A percentile compares a stretch with the other conserved stretches of the same genome.
These are phyloP conservation scores for Phalaenopsis equestris DNA, from an alignment of 106 monocot genomes.

Conservation along the genomic window DNA sequence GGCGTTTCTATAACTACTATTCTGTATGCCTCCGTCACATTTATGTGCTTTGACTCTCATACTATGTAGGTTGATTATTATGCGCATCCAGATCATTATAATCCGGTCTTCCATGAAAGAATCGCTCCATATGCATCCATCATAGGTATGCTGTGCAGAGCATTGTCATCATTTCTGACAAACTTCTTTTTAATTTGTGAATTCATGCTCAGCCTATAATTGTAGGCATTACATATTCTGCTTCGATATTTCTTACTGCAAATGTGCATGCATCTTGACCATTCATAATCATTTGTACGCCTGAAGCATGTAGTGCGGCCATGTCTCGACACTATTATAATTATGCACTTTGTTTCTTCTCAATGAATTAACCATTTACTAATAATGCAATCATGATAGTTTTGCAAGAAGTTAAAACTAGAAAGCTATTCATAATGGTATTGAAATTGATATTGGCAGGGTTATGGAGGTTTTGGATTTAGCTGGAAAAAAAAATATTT, in stretches of 20 bases:
- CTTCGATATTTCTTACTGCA: not conserved
- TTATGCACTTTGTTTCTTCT: too few species aligned
- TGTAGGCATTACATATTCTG: not conserved
- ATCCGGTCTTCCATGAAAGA: slow-evolving; percentile 82
- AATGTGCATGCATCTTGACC: not conserved
- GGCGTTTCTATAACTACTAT: not conserved
- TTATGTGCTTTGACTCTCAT: not conserved
- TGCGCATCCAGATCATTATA: slow-evolving; percentile 89
- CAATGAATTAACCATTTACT: too few species aligned
- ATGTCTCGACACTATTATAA: too few species aligned
- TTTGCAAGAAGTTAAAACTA: too few species aligned
- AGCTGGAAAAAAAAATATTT: too few species aligned
- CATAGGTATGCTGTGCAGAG: slow-evolving; percentile 47
- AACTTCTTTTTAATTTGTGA: not conserved
- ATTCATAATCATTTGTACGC: too few species aligned
- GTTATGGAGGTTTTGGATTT: too few species aligned
- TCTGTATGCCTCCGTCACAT: not conserved
- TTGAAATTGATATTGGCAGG: too few species aligned
- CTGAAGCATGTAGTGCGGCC: too few species aligned
- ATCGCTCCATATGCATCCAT: slow-evolving; percentile 91
- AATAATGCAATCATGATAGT: too few species aligned
- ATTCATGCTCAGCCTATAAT: not conserved
- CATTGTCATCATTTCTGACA: slow-evolving; percentile 4
- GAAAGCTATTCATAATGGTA: too few species aligned
- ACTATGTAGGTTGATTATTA: slow-evolving; percentile 81